Evolutionary conservation across 2,329 filamentous ascomycete species (phyloP).

Genomic region (Penicillium capsulatum): DNA sequence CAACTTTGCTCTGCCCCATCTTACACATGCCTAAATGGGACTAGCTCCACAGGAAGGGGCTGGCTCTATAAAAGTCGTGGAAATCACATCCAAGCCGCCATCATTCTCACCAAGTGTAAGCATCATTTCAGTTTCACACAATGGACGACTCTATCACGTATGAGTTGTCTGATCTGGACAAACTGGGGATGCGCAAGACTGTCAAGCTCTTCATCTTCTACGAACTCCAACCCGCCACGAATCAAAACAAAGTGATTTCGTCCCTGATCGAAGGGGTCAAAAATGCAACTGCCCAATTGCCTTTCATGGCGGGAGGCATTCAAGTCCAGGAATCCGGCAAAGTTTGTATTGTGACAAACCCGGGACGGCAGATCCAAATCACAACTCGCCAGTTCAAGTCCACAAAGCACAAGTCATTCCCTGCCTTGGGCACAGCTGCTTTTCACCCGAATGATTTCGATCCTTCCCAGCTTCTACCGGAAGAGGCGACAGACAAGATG

Average conservation of each 20-base stretch:
- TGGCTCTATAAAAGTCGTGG: too few species aligned
- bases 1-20: too few species aligned
- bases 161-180: slow-evolving; percentile 24
- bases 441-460: slow-evolving; percentile 16
- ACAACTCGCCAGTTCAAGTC: slow-evolving; percentile 7
- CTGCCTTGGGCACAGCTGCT: slow-evolving; percentile 5
- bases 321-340: slow-evolving; percentile 13
- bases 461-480: slow-evolving; percentile 9
- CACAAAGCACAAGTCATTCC: slow-evolving; percentile 13
- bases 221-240: slow-evolving; percentile 9
- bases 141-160: too few species aligned
- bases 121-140: too few species aligned
- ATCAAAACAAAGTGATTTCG: slow-evolving; percentile 10
- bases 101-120: too few species aligned
- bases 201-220: slow-evolving; percentile 22
- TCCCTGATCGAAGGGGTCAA: slow-evolving; percentile 17
- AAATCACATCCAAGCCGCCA: too few species aligned
- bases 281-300: slow-evolving; percentile 16
- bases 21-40: too few species aligned
- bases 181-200: slow-evolving; percentile 14
- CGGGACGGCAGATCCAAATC: slow-evolving; percentile 8
- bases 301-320: slow-evolving; percentile 21
- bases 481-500: slow-evolving; percentile 3
- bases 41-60: too few species aligned
- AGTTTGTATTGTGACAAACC: slow-evolving; percentile 10